Evolutionary conservation across 352 stramenopile species (phyloP).

Genomic region (Globisporangium takayamanum): DNA sequence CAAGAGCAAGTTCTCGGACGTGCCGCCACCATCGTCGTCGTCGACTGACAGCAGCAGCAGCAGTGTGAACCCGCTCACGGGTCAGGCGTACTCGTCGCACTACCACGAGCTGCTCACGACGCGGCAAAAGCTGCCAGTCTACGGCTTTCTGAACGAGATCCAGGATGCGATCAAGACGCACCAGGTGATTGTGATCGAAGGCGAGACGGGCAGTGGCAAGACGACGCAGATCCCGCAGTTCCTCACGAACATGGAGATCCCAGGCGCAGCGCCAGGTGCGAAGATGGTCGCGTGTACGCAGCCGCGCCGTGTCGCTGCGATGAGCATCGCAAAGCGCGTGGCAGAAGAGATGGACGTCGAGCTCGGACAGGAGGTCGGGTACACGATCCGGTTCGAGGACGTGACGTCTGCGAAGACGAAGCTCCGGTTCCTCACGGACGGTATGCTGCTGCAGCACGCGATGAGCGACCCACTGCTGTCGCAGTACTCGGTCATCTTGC

Average conservation of each 20-base stretch:
- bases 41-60: not conserved
- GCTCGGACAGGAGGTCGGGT: slow-evolving; percentile 96
- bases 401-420: slow-evolving; percentile 82
- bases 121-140: slow-evolving; percentile 97
- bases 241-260: slow-evolving; percentile 73
- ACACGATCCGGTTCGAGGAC: slow-evolving; percentile 99
- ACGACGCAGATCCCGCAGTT: slow-evolving; percentile 97
- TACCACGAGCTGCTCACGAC: slow-evolving; percentile 92
- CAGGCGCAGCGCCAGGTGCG: slow-evolving; percentile 46
- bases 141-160: slow-evolving; percentile 96
- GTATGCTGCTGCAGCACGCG: slow-evolving; percentile 97
- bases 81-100: slow-evolving; percentile 75
- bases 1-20: slow-evolving; percentile 78
- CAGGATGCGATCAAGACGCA: slow-evolving; percentile 92
- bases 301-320: slow-evolving; percentile 96
- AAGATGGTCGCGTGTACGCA: slow-evolving; percentile 95
- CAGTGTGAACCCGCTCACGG: slow-evolving; percentile 90
- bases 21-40: slow-evolving; percentile 17
- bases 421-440: slow-evolving; percentile 78
- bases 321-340: slow-evolving; percentile 96
- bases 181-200: slow-evolving; percentile 96
- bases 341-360: slow-evolving; percentile 98
- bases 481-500: slow-evolving; percentile 94
- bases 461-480: slow-evolving; percentile 95
- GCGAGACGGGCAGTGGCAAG: slow-evolving; percentile 97